Percentiles rank a stretch among this genome's conserved stretches.
Conservation (phyloP, 495 filamentous ascomycete genomes). For the Neurospora sp. region DNA sequence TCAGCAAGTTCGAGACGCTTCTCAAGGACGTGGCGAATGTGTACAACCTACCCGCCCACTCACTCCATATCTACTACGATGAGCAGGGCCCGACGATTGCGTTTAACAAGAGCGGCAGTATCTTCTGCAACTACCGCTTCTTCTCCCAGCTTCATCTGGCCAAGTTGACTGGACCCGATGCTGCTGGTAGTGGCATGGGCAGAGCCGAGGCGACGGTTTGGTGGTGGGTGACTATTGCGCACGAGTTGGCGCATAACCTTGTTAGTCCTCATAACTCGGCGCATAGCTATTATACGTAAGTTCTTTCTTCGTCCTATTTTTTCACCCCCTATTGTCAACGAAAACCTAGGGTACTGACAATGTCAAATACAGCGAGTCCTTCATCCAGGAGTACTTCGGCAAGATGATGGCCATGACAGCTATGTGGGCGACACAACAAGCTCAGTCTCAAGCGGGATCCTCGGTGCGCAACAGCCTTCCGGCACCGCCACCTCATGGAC, state of each 20-base stretch:
- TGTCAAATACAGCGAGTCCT: slow-evolving; percentile 29
- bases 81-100: slow-evolving; percentile 71
- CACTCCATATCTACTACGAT: slow-evolving; percentile 82
- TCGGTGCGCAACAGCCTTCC: not conserved
- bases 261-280: slow-evolving; percentile 67
- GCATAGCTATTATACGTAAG: slow-evolving; percentile 78
- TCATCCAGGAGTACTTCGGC: slow-evolving; percentile 39
- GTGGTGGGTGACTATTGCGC: slow-evolving; percentile 87
- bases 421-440: slow-evolving; percentile 1
- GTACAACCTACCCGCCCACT: slow-evolving; percentile 51
- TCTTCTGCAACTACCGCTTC: slow-evolving; percentile 91
- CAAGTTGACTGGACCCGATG: slow-evolving; percentile 11
- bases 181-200: slow-evolving; percentile 18
- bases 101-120: slow-evolving; percentile 75
- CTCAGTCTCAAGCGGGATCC: not conserved
- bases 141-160: slow-evolving; percentile 67
- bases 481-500: not conserved
- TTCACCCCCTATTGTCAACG: not conserved
- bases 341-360: not conserved
- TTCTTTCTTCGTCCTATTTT: not conserved
- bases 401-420: slow-evolving; percentile 35
- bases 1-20: slow-evolving; percentile 61
- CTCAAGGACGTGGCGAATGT: slow-evolving; percentile 59
- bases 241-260: slow-evolving; percentile 92
- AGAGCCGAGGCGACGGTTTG: slow-evolving; percentile 62